These are phyloP conservation scores for Symbiodinium natans DNA, from an alignment of 73 alveolate genomes.

Conservation along the genomic window DNA sequence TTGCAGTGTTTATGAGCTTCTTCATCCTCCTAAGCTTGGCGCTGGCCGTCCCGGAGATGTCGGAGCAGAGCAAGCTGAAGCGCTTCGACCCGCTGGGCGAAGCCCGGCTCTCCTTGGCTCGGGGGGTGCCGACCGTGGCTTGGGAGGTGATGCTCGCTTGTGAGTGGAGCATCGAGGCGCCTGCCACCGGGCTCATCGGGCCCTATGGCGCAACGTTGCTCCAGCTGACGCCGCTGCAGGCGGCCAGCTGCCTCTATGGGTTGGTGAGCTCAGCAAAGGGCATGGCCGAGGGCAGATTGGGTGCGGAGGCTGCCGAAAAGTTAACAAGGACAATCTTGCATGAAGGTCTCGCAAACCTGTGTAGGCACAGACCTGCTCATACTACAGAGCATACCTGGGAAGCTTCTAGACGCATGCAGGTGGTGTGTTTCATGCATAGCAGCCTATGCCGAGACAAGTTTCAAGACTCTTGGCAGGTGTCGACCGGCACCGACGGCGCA, in stretches of 20 bases:
- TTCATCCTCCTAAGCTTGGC: neutral
- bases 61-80: neutral
- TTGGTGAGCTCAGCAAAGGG: neutral
- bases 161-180: slow-evolving; percentile 12
- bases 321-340: neutral
- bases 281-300: neutral
- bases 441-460: neutral
- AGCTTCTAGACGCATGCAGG: neutral
- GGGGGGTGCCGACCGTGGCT: neutral
- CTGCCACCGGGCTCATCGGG: neutral
- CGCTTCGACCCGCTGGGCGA: neutral
- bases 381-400: neutral
- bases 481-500: neutral
- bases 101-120: neutral
- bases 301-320: neutral
- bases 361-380: neutral
- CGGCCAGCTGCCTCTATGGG: neutral
- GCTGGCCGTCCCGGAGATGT: neutral
- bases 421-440: neutral
- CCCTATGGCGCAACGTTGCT: slow-evolving; percentile 11
- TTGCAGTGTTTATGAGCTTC: neutral
- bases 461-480: neutral
- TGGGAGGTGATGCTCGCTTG: neutral
- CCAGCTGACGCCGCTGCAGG: neutral
- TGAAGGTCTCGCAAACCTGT: neutral